A percentile compares a stretch with the other conserved stretches of the same genome.
These are phyloP conservation scores for Gomphus sp. DNA, from an alignment of 1,284 basidiomycete species.

Conservation along the genomic window DNA sequence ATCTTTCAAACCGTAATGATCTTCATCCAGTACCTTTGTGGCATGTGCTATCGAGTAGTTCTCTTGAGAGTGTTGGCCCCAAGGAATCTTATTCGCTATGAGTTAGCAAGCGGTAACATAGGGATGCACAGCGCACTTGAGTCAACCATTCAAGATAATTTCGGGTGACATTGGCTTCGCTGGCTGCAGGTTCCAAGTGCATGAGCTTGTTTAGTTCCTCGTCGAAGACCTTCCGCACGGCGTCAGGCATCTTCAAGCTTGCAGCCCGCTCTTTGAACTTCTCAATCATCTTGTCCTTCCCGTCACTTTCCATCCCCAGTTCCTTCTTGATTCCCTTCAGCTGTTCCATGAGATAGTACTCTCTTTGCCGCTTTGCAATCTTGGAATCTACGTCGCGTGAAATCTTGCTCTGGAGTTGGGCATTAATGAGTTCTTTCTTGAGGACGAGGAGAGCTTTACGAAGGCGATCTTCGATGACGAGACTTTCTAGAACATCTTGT, in stretches of 20 bases:
- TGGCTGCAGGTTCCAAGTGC: slow-evolving; percentile 86
- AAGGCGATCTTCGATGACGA: slow-evolving; percentile 82
- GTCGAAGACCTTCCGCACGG: slow-evolving; percentile 91
- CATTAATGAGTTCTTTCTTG: slow-evolving; percentile 98
- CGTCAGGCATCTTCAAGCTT: slow-evolving; percentile 86
- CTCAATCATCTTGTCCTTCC: slow-evolving; percentile 95
- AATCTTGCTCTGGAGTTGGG: slow-evolving; percentile 92
- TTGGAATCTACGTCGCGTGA: slow-evolving; percentile 92
- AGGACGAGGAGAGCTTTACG: slow-evolving; percentile 88
- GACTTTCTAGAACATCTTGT: slow-evolving; percentile 88
- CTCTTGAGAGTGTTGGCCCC: slow-evolving; percentile 93
- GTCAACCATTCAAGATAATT: slow-evolving; percentile 97
- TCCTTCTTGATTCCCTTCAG: slow-evolving; percentile 99
- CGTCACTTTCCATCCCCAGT: slow-evolving; percentile 93
- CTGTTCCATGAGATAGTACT: slow-evolving; percentile 99
- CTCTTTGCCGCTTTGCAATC: slow-evolving; percentile 94
- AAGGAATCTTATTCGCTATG: slow-evolving; percentile 59
- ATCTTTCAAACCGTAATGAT: slow-evolving; percentile 94
- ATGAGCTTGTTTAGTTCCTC: slow-evolving; percentile 92
- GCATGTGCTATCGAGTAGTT: slow-evolving; percentile 90
- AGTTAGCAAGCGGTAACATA: neutral
- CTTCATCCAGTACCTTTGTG: slow-evolving; percentile 81
- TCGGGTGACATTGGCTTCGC: slow-evolving; percentile 93
- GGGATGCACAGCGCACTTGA: slow-evolving; percentile 37
- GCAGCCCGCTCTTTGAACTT: slow-evolving; percentile 92